A percentile compares a stretch with the other conserved stretches of the same genome.
Conservation (phyloP, 2,329 filamentous ascomycete species). For the Fusarium vanettenii region DNA sequence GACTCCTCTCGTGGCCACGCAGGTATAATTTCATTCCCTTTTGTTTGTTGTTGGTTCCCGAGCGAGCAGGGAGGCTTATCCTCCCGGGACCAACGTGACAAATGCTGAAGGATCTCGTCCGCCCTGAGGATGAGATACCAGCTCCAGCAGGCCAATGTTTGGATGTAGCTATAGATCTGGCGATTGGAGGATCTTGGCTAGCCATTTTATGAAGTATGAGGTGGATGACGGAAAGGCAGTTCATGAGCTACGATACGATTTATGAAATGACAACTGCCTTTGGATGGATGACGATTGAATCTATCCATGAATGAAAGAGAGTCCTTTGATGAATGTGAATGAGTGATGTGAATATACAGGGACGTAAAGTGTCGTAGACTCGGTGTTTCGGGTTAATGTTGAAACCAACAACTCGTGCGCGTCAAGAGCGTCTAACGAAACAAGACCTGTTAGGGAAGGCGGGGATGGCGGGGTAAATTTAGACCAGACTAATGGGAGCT, state of each 20-base stretch:
- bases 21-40: constrained; percentile 43
- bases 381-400: constrained; percentile 8
- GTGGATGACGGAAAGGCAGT: constrained; percentile 38
- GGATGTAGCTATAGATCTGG: constrained; percentile 47
- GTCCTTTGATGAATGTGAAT: not conserved
- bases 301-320: constrained; percentile 52
- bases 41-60: constrained; percentile 45
- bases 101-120: constrained; percentile 42
- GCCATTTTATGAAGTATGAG: constrained; percentile 45
- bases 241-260: constrained; percentile 33
- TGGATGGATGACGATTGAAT: constrained; percentile 66
- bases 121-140: constrained; percentile 35
- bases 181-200: constrained; percentile 47
- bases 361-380: not conserved
- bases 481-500: constrained; percentile 1
- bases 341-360: not conserved
- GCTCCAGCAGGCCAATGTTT: constrained; percentile 38
- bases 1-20: constrained; percentile 41
- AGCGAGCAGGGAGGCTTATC: constrained; percentile 38
- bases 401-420: not conserved
- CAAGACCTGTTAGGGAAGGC: constrained; percentile 10
- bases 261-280: constrained; percentile 36
- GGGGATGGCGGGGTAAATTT: constrained; percentile 35
- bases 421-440: constrained; percentile 4
- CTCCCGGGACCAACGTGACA: constrained; percentile 29